Base-by-base conservation (phyloP, 805 yeast species). In the Wickerhamiella galacta region DNA sequence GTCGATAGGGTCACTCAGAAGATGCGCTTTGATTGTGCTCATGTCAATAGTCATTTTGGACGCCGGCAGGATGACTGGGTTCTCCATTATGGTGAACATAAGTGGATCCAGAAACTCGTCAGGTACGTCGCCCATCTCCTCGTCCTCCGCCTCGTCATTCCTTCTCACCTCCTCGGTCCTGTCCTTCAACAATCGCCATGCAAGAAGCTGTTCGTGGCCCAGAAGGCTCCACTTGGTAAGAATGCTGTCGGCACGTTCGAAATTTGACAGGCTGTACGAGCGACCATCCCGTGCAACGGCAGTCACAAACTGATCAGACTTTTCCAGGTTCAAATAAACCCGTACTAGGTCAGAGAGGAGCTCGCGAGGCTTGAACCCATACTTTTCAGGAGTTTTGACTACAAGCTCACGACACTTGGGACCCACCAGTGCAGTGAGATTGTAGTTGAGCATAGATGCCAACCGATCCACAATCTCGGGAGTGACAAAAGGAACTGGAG, bases 31-130 rank as follows among this genome's bases (percentile, higher is more conserved):
- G 46, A 90, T 79, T 2, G 95, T 90, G 23, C 90, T 68, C 50
- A 92, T 64, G 53, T 90, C 99, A 45, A 90, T 81, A 31, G 74
- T 71, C 14, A 85, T 70, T 41, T 71, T 76, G 1, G 95, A 81
- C 6, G 79, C 64, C 6, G 99, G 99, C 45, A 90, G 64, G n/a
- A 68, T 75, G 4, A 90, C 98, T 0, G 99, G 99, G 52, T 90
- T 93, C 44, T 74, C 78, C 98, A 90, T 90, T 31, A 90, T 52
- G 1, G 95, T 80, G 54, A 65, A 90, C 96, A 90, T 87, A 46
- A 90, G 68, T 10, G 99, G 99, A 60, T 90, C 99, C 45, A 90
- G 67, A 51, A 75, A 90, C 53, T 90, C 96, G 51, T 90, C 98
- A 1, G 99, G 99, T 12, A 80, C 68, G 33, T 90, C 98, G 17